phyloP scores from a whole-genome alignment of 2,329 filamentous ascomycete species.

The Aspergillus tamarii region DNA sequence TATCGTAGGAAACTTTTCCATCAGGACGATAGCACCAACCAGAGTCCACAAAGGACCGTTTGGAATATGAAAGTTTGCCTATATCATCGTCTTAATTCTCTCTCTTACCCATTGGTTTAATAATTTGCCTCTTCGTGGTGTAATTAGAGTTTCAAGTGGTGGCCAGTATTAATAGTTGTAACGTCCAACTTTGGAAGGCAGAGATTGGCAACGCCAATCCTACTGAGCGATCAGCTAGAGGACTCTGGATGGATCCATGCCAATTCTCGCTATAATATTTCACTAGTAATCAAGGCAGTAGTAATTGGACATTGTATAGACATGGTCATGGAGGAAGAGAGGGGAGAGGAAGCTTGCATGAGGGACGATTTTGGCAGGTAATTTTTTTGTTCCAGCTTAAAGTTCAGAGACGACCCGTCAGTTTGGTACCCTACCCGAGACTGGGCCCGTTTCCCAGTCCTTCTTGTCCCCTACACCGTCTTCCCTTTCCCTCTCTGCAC shows the following conservation, averaged over 20 bases:
- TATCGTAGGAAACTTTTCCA: constrained; percentile 4
- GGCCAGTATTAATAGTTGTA: not conserved
- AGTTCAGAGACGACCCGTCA: constrained; percentile 25
- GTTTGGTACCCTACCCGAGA: constrained; percentile 29
- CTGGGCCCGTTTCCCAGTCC: constrained; percentile 14
- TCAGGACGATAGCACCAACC: not conserved
- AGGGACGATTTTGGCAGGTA: not conserved
- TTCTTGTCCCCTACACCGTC: constrained; percentile 4
- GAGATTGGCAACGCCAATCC: not conserved
- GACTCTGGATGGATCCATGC: not conserved
- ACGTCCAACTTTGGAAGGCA: not conserved
- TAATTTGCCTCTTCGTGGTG: not conserved
- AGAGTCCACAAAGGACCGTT: not conserved
- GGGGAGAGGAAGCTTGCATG: not conserved
- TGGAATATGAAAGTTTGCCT: not conserved
- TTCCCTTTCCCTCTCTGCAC: constrained; percentile 10
- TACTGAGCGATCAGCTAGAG: not conserved
- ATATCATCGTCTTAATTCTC: not conserved
- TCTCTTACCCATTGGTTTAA: not conserved
- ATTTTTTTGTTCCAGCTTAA: constrained; percentile 13
- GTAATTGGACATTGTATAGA: not conserved
- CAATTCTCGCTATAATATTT: not conserved
- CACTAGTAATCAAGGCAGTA: not conserved
- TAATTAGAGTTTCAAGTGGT: not conserved
- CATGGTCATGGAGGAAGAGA: not conserved